Percentiles rank a stretch among this genome's conserved stretches.
Evolutionary conservation across 352 stramenopile genomes (phyloP).

Genomic region (Phytophthora pseudosyringae): DNA sequence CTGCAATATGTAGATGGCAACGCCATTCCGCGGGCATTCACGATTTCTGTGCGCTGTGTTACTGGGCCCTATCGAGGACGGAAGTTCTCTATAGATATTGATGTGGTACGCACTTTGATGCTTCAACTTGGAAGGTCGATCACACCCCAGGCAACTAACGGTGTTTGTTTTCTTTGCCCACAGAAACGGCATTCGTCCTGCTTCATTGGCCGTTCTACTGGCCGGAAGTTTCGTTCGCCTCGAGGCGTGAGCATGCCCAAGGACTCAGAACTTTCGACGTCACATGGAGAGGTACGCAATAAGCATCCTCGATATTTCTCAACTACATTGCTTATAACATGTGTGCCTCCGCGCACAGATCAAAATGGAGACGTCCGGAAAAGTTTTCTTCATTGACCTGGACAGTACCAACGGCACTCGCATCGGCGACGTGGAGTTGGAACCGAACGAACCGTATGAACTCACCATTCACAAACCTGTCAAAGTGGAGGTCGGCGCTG

Average conservation of each 20-base stretch:
- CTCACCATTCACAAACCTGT: constrained; percentile 52
- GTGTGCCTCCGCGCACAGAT: constrained; percentile 39
- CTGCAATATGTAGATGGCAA: constrained; percentile 23
- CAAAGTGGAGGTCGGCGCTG: constrained; percentile 60
- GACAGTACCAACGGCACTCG: constrained; percentile 85
- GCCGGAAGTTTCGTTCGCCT: constrained; percentile 77
- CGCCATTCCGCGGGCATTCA: constrained; percentile 39
- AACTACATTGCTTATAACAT: not conserved
- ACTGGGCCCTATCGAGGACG: constrained; percentile 66
- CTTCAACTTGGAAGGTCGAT: not conserved
- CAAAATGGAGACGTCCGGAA: constrained; percentile 64
- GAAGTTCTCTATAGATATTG: constrained; percentile 65
- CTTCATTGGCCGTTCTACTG: constrained; percentile 79
- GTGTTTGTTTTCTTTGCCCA: constrained; percentile 1
- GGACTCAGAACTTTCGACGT: constrained; percentile 85
- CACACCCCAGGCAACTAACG: not conserved
- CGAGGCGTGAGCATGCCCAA: constrained; percentile 80
- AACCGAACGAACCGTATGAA: constrained; percentile 54
- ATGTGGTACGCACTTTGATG: constrained; percentile 41
- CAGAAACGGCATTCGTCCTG: constrained; percentile 62
- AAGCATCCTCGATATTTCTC: not conserved
- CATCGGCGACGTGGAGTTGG: constrained; percentile 62
- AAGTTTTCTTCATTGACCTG: constrained; percentile 75
- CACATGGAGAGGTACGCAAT: constrained; percentile 65
- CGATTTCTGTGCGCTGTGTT: constrained; percentile 60